Percentiles rank a stretch among this genome's conserved stretches.
Conservation (phyloP, 148 eudicot genomes). For the Chenopodium berlandieri region DNA sequence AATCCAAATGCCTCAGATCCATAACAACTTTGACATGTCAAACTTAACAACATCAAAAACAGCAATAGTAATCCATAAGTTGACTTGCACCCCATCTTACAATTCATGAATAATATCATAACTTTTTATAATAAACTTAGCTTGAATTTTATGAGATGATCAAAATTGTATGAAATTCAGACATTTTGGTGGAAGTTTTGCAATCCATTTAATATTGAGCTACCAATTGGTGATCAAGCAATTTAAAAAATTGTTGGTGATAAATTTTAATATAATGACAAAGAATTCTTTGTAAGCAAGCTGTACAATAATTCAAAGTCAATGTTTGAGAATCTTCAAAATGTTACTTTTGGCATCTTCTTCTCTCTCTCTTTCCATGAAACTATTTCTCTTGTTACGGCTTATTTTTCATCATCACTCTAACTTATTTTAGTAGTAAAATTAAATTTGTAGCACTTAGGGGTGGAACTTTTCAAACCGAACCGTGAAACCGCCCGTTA, state of each 20-base stretch:
- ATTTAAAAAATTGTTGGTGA: neutral
- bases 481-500: no score
- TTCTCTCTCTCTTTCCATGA: neutral
- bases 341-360: conserved; percentile 5
- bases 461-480: no score
- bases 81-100: conserved; percentile 11
- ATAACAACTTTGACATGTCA: conserved; percentile 27
- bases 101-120: no score
- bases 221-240: conserved; percentile 1
- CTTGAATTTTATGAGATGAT: neutral
- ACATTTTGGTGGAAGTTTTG: neutral
- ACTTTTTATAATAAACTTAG: no score
- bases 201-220: neutral
- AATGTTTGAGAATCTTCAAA: neutral
- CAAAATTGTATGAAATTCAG: conserved; percentile 1
- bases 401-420: neutral
- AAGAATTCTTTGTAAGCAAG: conserved; percentile 9
- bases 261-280: neutral
- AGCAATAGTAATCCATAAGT: neutral
- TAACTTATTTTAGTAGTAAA: no score
- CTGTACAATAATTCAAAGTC: conserved; percentile 19
- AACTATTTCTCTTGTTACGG: no score
- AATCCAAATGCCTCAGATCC: conserved; percentile 58
- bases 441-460: no score
- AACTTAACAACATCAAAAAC: conserved; percentile 16